Evolutionary conservation across 176 grass and related monocot genomes (phyloP).

Genomic region (Triticum timopheevii): DNA sequence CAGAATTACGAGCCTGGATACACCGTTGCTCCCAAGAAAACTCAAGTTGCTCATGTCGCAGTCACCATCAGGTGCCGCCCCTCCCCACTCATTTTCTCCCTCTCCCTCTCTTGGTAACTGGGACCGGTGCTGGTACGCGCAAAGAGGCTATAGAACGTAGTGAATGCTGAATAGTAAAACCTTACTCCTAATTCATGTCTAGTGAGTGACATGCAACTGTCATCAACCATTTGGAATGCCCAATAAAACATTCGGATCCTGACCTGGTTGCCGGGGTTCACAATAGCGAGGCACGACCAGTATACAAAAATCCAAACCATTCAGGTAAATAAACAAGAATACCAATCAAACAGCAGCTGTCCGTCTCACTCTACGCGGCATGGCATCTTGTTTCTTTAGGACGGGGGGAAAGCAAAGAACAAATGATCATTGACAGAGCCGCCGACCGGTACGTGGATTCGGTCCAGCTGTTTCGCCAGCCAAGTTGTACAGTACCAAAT

Average conservation of each 20-base stretch:
- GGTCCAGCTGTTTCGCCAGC: background rate
- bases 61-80: constrained; percentile 13
- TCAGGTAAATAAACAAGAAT: background rate
- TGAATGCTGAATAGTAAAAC: background rate
- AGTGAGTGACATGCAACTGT: background rate
- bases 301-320: background rate
- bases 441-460: background rate
- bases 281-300: background rate
- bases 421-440: background rate
- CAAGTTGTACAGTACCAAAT: background rate
- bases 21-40: constrained; percentile 3
- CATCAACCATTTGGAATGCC: background rate
- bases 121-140: background rate
- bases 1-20: constrained; percentile 22
- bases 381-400: background rate
- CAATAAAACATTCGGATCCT: background rate
- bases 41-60: constrained; percentile 9
- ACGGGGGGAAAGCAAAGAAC: background rate
- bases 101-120: background rate
- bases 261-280: background rate
- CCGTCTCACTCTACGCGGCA: background rate
- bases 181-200: background rate
- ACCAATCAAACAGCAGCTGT: background rate
- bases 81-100: background rate
- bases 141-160: background rate